Percentiles rank a stretch among this genome's conserved stretches.
These are phyloP conservation scores for Ustilago nuda DNA, from an alignment of 1,284 basidiomycete species.

Conservation along the genomic window DNA sequence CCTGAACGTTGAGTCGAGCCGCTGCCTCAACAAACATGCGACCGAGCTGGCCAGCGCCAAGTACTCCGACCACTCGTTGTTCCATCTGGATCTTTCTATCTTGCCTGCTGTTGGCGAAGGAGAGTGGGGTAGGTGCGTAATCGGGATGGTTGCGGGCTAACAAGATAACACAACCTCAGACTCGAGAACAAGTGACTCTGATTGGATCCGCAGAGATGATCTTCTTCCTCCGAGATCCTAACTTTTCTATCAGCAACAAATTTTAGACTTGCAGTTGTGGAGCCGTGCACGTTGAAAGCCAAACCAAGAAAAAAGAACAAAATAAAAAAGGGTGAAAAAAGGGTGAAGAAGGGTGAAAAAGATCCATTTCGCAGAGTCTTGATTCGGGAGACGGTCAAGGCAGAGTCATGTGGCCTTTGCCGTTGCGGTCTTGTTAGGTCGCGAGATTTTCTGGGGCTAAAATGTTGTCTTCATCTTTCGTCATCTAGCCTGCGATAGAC, in stretches of 20 bases:
- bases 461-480: too few species aligned
- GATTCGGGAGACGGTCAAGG: slow-evolving; percentile 1
- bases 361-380: neutral
- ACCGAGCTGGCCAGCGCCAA: slow-evolving; percentile 94
- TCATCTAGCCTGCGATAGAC: too few species aligned
- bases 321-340: neutral
- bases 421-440: too few species aligned
- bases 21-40: slow-evolving; percentile 96
- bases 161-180: neutral
- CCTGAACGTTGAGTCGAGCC: slow-evolving; percentile 84
- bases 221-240: slow-evolving; percentile 6
- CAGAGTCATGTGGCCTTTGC: neutral
- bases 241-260: slow-evolving; percentile 9
- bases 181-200: slow-evolving; percentile 5
- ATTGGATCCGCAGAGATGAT: neutral
- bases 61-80: slow-evolving; percentile 57
- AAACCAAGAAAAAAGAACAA: neutral
- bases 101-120: too few species aligned
- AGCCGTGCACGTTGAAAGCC: neutral
- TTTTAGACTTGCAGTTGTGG: neutral
- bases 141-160: neutral
- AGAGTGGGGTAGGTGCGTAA: neutral
- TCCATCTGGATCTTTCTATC: slow-evolving; percentile 41
- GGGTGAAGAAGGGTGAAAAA: neutral
- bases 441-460: too few species aligned